These are phyloP conservation scores for Leucocoprinus leucothites DNA, from an alignment of 768 basidiomycete species.

Conservation along the genomic window DNA sequence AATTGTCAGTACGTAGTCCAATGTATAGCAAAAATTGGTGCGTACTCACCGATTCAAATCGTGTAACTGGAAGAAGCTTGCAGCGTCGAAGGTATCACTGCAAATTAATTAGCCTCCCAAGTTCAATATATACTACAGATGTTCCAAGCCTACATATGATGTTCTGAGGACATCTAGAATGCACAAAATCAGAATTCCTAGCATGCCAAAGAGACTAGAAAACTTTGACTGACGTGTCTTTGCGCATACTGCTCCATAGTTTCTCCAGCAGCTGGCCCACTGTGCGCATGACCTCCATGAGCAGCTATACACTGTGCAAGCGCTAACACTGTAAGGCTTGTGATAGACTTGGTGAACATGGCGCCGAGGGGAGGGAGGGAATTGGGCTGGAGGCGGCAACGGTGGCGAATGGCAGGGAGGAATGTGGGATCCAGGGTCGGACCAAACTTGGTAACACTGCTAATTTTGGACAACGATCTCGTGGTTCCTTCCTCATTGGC, in stretches of 20 bases:
- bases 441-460: neutral
- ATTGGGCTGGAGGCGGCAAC: neutral
- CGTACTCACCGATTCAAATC: constrained; percentile 82
- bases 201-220: neutral
- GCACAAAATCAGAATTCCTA: constrained; percentile 7
- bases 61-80: constrained; percentile 94
- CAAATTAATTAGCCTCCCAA: neutral
- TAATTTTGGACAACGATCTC: constrained; percentile 1
- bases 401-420: neutral
- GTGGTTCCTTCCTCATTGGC: neutral
- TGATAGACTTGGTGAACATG: constrained; percentile 48
- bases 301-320: constrained; percentile 27
- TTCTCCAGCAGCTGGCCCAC: constrained; percentile 50
- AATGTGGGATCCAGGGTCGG: constrained; percentile 1
- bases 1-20: too few species aligned
- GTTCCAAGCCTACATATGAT: constrained; percentile 70
- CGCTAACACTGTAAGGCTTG: constrained; percentile 35
- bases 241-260: constrained; percentile 82
- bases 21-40: too few species aligned
- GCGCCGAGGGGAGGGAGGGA: constrained; percentile 13
- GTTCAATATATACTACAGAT: neutral
- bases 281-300: constrained; percentile 64
- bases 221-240: constrained; percentile 71
- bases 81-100: constrained; percentile 79
- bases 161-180: constrained; percentile 80